Evolutionary conservation across 176 grass and related monocot species (phyloP).

Genomic region (Rhynchospora pubera): DNA sequence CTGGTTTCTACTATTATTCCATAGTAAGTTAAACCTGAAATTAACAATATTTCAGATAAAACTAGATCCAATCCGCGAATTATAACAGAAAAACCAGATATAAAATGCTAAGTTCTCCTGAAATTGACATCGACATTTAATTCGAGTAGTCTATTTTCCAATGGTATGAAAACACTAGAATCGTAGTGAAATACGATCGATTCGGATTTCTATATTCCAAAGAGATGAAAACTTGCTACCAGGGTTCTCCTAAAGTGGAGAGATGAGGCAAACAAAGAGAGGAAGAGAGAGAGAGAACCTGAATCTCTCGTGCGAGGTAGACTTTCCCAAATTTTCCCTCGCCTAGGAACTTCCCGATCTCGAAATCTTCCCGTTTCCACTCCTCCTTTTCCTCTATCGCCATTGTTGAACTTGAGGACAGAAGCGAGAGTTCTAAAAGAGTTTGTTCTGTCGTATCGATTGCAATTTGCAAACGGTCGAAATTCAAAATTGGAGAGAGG

Average conservation of each 20-base stretch:
- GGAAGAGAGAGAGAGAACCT: constrained; percentile 31
- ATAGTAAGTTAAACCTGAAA: neutral
- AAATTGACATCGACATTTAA: neutral
- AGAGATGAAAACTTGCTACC: neutral
- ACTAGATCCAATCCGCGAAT: neutral
- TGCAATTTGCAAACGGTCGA: neutral
- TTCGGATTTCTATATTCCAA: neutral
- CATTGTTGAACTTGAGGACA: neutral
- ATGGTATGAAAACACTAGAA: neutral
- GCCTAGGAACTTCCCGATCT: constrained; percentile 67
- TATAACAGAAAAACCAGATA: neutral
- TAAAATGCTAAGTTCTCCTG: neutral
- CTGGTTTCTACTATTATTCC: neutral
- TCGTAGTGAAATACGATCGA: neutral
- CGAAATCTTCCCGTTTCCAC: constrained; percentile 72
- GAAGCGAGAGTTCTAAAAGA: neutral
- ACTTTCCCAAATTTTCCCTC: constrained; percentile 93
- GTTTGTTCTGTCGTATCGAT: neutral
- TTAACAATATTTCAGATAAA: neutral
- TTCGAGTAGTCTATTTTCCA: neutral
- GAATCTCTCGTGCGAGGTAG: constrained; percentile 75
- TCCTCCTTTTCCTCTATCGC: constrained; percentile 23
- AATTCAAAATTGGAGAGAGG: neutral
- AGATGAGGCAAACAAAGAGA: neutral
- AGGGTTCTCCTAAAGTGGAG: neutral